Base-by-base conservation (phyloP, 2,329 filamentous ascomycete genomes). In the Ceratocystis smalleyi region DNA sequence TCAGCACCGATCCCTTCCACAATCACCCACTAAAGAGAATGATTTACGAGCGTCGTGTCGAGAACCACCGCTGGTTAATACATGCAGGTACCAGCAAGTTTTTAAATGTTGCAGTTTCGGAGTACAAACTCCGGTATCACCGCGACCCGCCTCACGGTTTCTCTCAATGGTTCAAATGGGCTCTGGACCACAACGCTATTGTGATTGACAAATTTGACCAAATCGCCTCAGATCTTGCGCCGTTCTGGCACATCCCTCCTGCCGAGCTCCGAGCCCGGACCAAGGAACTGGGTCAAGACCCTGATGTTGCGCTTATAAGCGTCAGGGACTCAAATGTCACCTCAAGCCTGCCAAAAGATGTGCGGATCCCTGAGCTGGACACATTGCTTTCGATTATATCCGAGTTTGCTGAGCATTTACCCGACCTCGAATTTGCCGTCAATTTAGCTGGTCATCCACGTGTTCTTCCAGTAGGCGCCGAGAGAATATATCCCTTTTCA, bases 341-440 rank as follows among this genome's bases (percentile, higher is more conserved):
- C 17, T 7, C 45, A 6, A 61, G 61, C 8, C 51, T 64, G 7
- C 62, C 43, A 1, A 70, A 74, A 55, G 71, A 71, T 2, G 69
- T 69, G 0, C 70, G 76, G 24, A 71, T 72, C 19, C 66, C 70
- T 12, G 70, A 76, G 22, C 68, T 83, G 47, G 73, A 78, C 15
- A 73, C 75, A n/a, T 70, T 81, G 0, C 76, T 83, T 5, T 79
- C 80, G 3, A 88, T 94, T 81, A 83, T 95, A 71, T 77, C 82
- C 62, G 76, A 79, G 1, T 95, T 95, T 69, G 80, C 85, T 1
- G 75, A 85, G 68, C 83, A 87, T 70, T 77, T 96, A 15, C 89
- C 89, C 0, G 83, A 91, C 68, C 91, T 96, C 88, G 83, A 90
- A 68, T 74, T 96, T 22, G 87, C 88, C 0, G 88, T 96, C 75